phyloP scores from a whole-genome alignment of 495 filamentous ascomycete species.

The Penicillium daleae region DNA sequence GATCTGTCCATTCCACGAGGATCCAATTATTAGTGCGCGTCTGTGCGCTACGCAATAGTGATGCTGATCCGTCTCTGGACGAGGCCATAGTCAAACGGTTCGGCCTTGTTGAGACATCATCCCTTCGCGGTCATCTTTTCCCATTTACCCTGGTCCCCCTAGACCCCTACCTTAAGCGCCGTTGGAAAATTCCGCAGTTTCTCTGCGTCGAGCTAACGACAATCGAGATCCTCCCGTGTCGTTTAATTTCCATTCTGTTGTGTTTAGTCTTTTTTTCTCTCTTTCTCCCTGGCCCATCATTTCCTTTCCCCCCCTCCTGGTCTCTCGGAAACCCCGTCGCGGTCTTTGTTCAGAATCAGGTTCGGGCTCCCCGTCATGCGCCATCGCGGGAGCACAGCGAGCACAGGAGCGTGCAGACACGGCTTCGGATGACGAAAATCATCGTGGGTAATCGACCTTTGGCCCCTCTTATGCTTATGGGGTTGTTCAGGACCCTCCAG shows the following conservation, averaged over 20 bases:
- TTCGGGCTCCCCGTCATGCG: conserved; percentile 9
- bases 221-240: not conserved
- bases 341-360: not conserved
- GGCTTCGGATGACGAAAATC: conserved; percentile 13
- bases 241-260: not conserved
- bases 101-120: conserved; percentile 31
- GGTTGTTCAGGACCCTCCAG: not conserved
- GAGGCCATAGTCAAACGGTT: conserved; percentile 24
- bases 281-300: not conserved
- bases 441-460: conserved; percentile 3
- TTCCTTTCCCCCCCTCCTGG: not conserved
- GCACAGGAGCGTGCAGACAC: conserved; percentile 8
- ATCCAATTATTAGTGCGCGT: conserved; percentile 25
- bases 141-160: conserved; percentile 1
- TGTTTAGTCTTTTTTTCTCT: conserved; percentile 11
- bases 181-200: conserved; percentile 21
- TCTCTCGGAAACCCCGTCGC: not conserved
- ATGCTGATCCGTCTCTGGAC: conserved; percentile 27
- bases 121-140: conserved; percentile 19
- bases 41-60: conserved; percentile 32
- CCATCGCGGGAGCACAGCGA: conserved; percentile 7
- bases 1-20: conserved; percentile 24
- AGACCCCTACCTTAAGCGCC: conserved; percentile 22
- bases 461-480: not conserved
- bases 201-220: conserved; percentile 5